Evolutionary conservation across 2,329 filamentous ascomycete species (phyloP).

Genomic region (Penicillium hordei): DNA sequence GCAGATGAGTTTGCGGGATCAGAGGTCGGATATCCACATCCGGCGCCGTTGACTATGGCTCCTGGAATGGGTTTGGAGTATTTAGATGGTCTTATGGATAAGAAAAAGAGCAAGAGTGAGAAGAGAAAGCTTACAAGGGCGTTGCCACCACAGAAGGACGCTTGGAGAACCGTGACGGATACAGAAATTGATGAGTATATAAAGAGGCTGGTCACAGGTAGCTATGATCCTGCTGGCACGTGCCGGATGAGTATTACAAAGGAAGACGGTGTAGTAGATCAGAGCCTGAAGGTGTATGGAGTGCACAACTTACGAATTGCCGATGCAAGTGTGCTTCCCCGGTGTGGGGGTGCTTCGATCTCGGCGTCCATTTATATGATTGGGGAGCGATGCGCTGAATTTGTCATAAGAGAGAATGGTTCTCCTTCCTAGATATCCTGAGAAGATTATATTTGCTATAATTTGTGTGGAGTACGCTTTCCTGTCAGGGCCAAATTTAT

Average conservation of each 20-base stretch:
- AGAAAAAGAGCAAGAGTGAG: neutral
- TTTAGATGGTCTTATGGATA: neutral
- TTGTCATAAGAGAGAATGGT: neutral
- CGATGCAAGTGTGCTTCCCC: constrained; percentile 4
- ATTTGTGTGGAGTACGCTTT: no score
- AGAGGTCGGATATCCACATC: neutral
- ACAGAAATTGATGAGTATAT: constrained; percentile 2
- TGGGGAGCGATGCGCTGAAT: constrained; percentile 3
- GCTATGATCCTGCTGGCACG: constrained; percentile 5
- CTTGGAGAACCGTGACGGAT: constrained; percentile 1
- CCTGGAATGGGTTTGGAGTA: neutral
- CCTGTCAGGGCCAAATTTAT: no score
- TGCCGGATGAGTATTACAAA: constrained; percentile 1
- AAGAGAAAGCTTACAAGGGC: neutral
- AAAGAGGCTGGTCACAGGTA: neutral
- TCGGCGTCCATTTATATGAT: constrained; percentile 5
- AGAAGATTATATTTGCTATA: neutral
- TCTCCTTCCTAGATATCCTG: neutral
- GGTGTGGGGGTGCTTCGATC: neutral
- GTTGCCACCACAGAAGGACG: neutral
- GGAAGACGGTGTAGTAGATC: constrained; percentile 5
- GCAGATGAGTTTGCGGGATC: constrained; percentile 1
- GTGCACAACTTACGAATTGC: constrained; percentile 5
- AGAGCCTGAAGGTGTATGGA: neutral
- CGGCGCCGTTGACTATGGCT: neutral